A percentile compares a stretch with the other conserved stretches of the same genome.
These are phyloP conservation scores for Ceratocystiopsis brevicomis DNA, from an alignment of 2,329 filamentous ascomycete genomes.

Conservation along the genomic window DNA sequence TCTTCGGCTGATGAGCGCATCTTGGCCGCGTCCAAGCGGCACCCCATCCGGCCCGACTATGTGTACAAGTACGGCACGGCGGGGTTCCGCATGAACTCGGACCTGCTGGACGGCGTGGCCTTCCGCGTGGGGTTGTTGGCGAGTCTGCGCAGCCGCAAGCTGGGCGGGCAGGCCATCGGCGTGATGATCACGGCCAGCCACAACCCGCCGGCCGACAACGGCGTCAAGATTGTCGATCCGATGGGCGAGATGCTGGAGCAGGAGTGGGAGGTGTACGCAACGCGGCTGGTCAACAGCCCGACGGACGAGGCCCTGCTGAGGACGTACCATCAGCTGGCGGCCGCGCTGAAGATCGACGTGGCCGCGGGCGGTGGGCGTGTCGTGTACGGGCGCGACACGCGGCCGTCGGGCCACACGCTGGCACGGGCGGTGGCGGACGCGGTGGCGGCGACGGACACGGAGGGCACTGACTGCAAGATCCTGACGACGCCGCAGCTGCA, in stretches of 20 bases:
- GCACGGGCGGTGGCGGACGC: slow-evolving; percentile 63
- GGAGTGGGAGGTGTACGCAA: slow-evolving; percentile 83
- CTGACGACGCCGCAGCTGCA: slow-evolving; percentile 95
- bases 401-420: slow-evolving; percentile 74
- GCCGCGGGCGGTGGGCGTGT: slow-evolving; percentile 49
- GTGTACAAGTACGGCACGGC: slow-evolving; percentile 48
- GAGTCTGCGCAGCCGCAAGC: slow-evolving; percentile 71
- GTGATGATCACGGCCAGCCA: slow-evolving; percentile 94
- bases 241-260: slow-evolving; percentile 96
- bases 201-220: slow-evolving; percentile 79
- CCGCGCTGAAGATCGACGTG: slow-evolving; percentile 58
- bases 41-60: slow-evolving; percentile 34
- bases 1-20: slow-evolving; percentile 20
- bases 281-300: slow-evolving; percentile 68
- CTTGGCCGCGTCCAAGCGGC: slow-evolving; percentile 40
- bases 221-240: slow-evolving; percentile 89
- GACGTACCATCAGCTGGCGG: slow-evolving; percentile 57
- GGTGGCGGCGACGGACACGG: slow-evolving; percentile 54
- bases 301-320: slow-evolving; percentile 56
- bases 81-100: slow-evolving; percentile 50
- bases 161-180: slow-evolving; percentile 78
- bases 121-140: slow-evolving; percentile 85
- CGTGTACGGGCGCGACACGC: slow-evolving; percentile 80
- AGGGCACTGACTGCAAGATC: slow-evolving; percentile 71
- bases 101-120: slow-evolving; percentile 77